Base-by-base conservation (phyloP, 2,329 filamentous ascomycete genomes). In the Xylaria sp. region DNA sequence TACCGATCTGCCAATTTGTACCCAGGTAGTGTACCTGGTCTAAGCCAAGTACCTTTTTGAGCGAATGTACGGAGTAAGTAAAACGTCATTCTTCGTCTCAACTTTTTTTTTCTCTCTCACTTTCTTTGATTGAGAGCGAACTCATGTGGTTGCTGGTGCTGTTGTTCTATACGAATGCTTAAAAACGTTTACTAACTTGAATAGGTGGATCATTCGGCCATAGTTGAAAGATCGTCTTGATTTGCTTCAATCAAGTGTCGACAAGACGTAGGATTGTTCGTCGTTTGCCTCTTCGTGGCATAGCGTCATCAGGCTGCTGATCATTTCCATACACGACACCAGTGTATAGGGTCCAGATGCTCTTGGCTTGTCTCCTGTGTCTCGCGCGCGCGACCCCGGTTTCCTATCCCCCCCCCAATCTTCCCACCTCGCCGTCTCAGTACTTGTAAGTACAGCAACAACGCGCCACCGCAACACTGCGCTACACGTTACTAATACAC, bases 231-330 rank as follows among this genome's bases (percentile, higher is more conserved):
- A 67, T 57, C 20, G 43, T 15, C 55, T 53, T 25, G 68, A 52
- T 60, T 57, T 60, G 41, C 52, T 62, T 55, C 34, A 30, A 60
- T 59, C 28, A 68, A 64, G 43, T 41, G 58, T 57, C 52, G 34
- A 60, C 48, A 53, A 48, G 63, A 55, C 57, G 57, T 48, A 62
- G 67, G 67, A 67, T 63, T 61, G 65, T 50, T 52, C 63, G 67
- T 71, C 62, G 60, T 72, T 72, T 74, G 72, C 70, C 70, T 72
- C 72, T 71, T 71, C 72, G 67, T 50, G 67, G 71, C 65, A 73
- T 75, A 76, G 74, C 74, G 74, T 75, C 74, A 73, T 76, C 73
- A 63, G 73, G 65, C 71, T 71, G 75, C 74, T 74, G 75, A 77
- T 77, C 75, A 72, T 74, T 77, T 65, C 75, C 74, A 68, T 65